These are phyloP conservation scores for Pseudogymnoascus sp. DNA, from an alignment of 2,329 filamentous ascomycete species.

Conservation along the genomic window DNA sequence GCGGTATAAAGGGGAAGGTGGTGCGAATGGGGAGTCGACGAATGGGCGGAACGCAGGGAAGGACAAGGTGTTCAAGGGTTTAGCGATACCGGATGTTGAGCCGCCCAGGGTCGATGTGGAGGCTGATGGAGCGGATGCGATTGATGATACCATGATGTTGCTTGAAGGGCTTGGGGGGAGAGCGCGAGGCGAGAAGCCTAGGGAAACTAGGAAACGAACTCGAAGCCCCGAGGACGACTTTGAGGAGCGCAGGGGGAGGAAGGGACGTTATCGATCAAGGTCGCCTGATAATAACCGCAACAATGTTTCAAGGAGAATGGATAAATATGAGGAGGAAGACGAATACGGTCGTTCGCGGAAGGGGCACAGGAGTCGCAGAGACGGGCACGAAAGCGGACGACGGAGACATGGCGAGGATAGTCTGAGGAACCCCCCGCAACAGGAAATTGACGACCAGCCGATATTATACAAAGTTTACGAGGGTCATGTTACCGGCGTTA, in stretches of 20 bases:
- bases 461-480: constrained; percentile 81
- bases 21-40: constrained; percentile 29
- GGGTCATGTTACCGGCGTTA: constrained; percentile 82
- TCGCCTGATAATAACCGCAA: constrained; percentile 37
- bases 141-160: constrained; percentile 88
- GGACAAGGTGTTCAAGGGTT: constrained; percentile 79
- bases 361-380: constrained; percentile 27
- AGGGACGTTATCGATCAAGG: constrained; percentile 39
- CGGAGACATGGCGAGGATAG: constrained; percentile 40
- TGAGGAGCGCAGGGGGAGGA: constrained; percentile 28
- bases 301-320: constrained; percentile 30
- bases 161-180: constrained; percentile 78
- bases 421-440: constrained; percentile 56
- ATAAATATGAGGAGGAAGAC: constrained; percentile 47
- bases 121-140: constrained; percentile 46
- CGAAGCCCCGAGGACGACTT: constrained; percentile 38
- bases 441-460: constrained; percentile 73
- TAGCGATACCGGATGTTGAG: constrained; percentile 75
- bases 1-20: constrained; percentile 59
- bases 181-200: constrained; percentile 31
- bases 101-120: constrained; percentile 43
- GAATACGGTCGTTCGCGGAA: constrained; percentile 46
- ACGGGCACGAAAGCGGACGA: constrained; percentile 32
- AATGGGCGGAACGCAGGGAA: constrained; percentile 55
- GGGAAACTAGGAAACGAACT: constrained; percentile 40